These are phyloP conservation scores for Spencermartinsiella europaea DNA, from an alignment of 805 yeast species.

Conservation along the genomic window DNA sequence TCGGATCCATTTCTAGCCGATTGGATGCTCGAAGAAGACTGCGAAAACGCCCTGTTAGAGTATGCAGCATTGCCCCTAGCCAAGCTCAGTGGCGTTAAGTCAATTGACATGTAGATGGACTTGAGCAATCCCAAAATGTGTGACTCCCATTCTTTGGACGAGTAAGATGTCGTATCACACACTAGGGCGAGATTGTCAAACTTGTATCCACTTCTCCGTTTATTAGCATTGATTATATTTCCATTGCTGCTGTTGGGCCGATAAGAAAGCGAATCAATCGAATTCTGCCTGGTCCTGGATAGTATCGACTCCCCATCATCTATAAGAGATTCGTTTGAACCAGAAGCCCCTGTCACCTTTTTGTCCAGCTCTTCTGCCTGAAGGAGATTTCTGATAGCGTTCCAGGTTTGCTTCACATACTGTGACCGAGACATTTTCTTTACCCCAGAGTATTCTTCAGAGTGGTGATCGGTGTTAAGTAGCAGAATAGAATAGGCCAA, in stretches of 20 bases:
- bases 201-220: constrained; percentile 1
- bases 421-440: constrained; percentile 35
- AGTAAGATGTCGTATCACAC: constrained; percentile 3
- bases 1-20: not conserved
- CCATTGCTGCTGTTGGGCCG: constrained; percentile 10
- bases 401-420: constrained; percentile 23
- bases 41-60: not conserved
- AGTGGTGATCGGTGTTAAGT: constrained; percentile 72
- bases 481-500: constrained; percentile 66
- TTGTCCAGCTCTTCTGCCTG: constrained; percentile 9
- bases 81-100: constrained; percentile 20
- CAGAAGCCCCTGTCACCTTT: no score
- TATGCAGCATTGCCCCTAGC: constrained; percentile 10
- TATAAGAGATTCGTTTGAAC: not conserved
- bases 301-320: constrained; percentile 3
- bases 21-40: constrained; percentile 2
- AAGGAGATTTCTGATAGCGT: constrained; percentile 16
- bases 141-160: constrained; percentile 21
- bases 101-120: constrained; percentile 22
- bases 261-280: constrained; percentile 8
- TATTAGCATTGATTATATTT: constrained; percentile 1
- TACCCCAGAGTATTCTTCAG: constrained; percentile 32
- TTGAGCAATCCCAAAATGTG: constrained; percentile 16
- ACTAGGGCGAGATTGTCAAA: constrained; percentile 13
- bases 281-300: constrained; percentile 1